phyloP scores from a whole-genome alignment of 1,284 basidiomycete genomes.

The Caloboletus firmus region DNA sequence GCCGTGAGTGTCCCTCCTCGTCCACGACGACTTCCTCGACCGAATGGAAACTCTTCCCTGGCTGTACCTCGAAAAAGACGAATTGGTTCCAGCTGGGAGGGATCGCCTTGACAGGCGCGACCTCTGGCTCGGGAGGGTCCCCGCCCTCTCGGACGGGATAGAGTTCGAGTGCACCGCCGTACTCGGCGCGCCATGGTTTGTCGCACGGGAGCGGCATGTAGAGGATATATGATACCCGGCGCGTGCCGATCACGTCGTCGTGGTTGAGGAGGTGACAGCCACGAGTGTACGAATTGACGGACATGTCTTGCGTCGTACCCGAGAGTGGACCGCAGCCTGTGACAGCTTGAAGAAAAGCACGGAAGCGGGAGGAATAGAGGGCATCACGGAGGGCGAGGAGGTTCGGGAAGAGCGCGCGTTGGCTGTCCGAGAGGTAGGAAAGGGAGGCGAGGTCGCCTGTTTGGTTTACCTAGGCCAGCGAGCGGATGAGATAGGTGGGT shows the following conservation, averaged over 20 bases:
- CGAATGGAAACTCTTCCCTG: constrained; percentile 92
- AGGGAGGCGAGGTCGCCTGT: constrained; percentile 96
- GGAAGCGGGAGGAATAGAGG: constrained; percentile 87
- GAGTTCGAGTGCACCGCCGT: constrained; percentile 95
- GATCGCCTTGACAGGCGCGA: constrained; percentile 61
- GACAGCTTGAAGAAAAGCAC: constrained; percentile 81
- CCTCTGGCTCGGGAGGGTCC: constrained; percentile 61
- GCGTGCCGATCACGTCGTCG: constrained; percentile 97
- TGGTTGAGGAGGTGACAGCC: constrained; percentile 95
- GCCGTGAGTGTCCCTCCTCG: constrained; percentile 67
- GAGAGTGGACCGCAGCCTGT: constrained; percentile 94
- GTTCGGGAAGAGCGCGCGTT: constrained; percentile 77
- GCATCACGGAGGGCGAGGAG: constrained; percentile 86
- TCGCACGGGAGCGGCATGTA: constrained; percentile 90
- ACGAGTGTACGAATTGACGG: constrained; percentile 88
- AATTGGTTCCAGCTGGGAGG: constrained; percentile 95
- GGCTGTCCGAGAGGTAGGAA: constrained; percentile 75
- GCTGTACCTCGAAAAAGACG: constrained; percentile 91
- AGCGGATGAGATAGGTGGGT: not conserved
- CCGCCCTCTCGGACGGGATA: constrained; percentile 65
- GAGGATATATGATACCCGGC: constrained; percentile 95
- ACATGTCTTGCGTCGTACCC: constrained; percentile 94
- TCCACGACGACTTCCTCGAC: constrained; percentile 95
- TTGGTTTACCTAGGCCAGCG: constrained; percentile 80
- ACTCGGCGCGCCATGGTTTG: constrained; percentile 69